Evolutionary conservation across 2,329 filamentous ascomycete species (phyloP).

Genomic region (Ophiocordyceps robertsii): DNA sequence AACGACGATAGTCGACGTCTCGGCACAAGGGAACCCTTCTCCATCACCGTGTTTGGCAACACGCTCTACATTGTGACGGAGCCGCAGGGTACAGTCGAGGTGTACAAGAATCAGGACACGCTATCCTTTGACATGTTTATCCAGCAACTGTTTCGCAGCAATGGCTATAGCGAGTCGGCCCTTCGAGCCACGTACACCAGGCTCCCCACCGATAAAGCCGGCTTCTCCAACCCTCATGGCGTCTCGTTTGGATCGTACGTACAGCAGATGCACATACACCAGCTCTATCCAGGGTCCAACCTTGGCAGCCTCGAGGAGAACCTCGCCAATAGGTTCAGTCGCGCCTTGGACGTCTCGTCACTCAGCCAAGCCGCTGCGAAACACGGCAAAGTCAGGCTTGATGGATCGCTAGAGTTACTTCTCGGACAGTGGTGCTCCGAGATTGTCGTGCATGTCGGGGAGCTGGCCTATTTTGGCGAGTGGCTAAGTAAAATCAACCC

Average conservation of each 20-base stretch:
- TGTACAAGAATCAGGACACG: slow-evolving; percentile 10
- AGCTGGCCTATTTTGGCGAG: slow-evolving; percentile 11
- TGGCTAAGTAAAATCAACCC: slow-evolving; percentile 8
- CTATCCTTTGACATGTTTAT: slow-evolving; percentile 12
- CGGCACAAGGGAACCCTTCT: slow-evolving; percentile 9
- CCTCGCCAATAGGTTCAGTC: slow-evolving; percentile 4
- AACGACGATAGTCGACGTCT: slow-evolving; percentile 1
- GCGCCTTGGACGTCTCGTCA: slow-evolving; percentile 7
- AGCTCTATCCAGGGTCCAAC: slow-evolving; percentile 10
- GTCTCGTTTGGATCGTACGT: slow-evolving; percentile 6
- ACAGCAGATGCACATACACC: slow-evolving; percentile 9
- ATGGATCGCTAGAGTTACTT: too few relatives aligned
- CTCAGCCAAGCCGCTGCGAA: too few relatives aligned
- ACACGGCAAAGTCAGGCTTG: too few relatives aligned
- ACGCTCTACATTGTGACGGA: slow-evolving; percentile 12
- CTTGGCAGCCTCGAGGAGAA: slow-evolving; percentile 7
- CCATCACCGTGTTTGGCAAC: slow-evolving; percentile 8
- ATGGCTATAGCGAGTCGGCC: slow-evolving; percentile 6
- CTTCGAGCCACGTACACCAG: slow-evolving; percentile 8
- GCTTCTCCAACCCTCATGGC: slow-evolving; percentile 11
- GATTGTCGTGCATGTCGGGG: slow-evolving; percentile 6
- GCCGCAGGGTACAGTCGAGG: slow-evolving; percentile 7
- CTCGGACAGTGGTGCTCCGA: slow-evolving; percentile 13
- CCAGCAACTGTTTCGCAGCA: slow-evolving; percentile 8
- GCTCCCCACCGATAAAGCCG: slow-evolving; percentile 8